Percentiles rank a stretch among this genome's conserved stretches.
Conservation (phyloP, 768 basidiomycete species). For the Trametes punicea region DNA sequence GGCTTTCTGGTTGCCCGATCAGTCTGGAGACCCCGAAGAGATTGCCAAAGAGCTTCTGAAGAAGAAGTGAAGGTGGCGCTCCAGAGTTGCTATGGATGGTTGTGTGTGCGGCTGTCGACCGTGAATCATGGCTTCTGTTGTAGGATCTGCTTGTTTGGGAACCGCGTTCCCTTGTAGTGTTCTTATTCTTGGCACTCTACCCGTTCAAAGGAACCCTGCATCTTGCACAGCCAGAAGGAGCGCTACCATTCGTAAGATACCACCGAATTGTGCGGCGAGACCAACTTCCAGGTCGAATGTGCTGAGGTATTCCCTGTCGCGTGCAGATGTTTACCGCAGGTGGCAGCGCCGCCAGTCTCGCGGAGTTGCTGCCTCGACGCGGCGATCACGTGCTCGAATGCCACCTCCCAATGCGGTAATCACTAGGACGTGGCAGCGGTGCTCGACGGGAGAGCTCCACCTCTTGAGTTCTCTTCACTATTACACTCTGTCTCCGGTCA, state of each 20-base stretch:
- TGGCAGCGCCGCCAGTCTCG: too few relatives aligned
- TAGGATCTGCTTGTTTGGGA: neutral
- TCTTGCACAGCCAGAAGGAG: too few relatives aligned
- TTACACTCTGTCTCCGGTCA: slow-evolving; percentile 15
- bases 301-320: too few relatives aligned
- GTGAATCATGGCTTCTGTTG: neutral
- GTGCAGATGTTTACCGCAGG: too few relatives aligned
- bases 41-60: slow-evolving; percentile 67
- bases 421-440: slow-evolving; percentile 25
- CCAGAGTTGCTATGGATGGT: slow-evolving; percentile 1
- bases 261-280: too few relatives aligned
- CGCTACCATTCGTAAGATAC: neutral
- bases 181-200: too few relatives aligned
- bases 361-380: slow-evolving; percentile 13
- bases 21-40: slow-evolving; percentile 64
- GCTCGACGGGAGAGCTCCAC: neutral
- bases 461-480: slow-evolving; percentile 2
- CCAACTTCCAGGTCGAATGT: too few relatives aligned
- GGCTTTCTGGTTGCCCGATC: slow-evolving; percentile 71
- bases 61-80: slow-evolving; percentile 36
- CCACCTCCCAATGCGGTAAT: slow-evolving; percentile 13
- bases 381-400: slow-evolving; percentile 15
- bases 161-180: neutral
- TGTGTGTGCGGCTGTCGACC: neutral
- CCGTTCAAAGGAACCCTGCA: too few relatives aligned